Evolutionary conservation across 768 basidiomycete genomes (phyloP).

Genomic region (Calocera viscosa): DNA sequence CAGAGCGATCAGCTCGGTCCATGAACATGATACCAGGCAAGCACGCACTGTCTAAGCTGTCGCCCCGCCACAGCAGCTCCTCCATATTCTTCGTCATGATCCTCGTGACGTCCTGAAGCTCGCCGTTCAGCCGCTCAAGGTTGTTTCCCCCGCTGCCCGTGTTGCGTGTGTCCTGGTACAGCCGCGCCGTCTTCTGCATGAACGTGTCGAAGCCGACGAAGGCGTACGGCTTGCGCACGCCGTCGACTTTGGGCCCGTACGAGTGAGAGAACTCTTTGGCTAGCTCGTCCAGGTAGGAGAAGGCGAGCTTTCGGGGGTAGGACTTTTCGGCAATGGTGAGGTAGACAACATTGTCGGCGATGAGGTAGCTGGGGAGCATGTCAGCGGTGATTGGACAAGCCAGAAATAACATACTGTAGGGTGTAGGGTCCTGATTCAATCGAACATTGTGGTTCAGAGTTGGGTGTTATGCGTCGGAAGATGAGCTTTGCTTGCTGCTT

Average conservation of each 20-base stretch:
- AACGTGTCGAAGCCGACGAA: conserved; percentile 99
- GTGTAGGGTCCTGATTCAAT: conserved; percentile 93
- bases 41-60: conserved; percentile 80
- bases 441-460: conserved; percentile 89
- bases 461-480: conserved; percentile 84
- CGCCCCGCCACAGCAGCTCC: conserved; percentile 93
- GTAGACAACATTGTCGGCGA: conserved; percentile 86
- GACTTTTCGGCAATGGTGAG: conserved; percentile 92
- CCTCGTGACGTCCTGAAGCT: conserved; percentile 91
- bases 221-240: conserved; percentile 90
- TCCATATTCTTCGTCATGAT: conserved; percentile 99
- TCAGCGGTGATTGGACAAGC: not conserved
- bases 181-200: conserved; percentile 91
- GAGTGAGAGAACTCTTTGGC: conserved; percentile 89
- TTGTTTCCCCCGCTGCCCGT: conserved; percentile 55
- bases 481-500: conserved; percentile 97
- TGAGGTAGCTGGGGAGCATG: conserved; percentile 62
- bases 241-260: conserved; percentile 88
- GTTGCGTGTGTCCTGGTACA: conserved; percentile 89
- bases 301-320: conserved; percentile 91
- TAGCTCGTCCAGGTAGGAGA: conserved; percentile 93
- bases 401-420: conserved; percentile 60
- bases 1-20: not conserved
- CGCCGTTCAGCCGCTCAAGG: conserved; percentile 83
- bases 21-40: not conserved